Percentiles rank a stretch among this genome's conserved stretches.
phyloP scores from a whole-genome alignment of 1,284 basidiomycete species.

The Sanghuangporus baumii region DNA sequence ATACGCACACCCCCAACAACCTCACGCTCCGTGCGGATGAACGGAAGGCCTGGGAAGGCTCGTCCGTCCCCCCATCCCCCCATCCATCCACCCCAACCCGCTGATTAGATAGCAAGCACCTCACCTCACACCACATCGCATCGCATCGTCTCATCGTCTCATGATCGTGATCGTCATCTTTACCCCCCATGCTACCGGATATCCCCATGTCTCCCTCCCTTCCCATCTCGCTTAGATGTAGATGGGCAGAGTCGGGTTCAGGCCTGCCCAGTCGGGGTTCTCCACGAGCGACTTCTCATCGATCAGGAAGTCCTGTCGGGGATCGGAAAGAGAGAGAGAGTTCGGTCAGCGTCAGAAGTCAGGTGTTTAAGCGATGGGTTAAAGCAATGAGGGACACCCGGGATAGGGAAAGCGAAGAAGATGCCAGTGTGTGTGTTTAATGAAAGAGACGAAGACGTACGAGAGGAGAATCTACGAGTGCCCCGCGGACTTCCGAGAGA shows the following conservation, averaged over 20 bases:
- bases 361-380: neutral
- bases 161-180: neutral
- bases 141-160: neutral
- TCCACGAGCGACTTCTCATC: conserved; percentile 71
- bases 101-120: neutral
- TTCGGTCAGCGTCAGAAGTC: neutral
- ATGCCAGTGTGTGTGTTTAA: neutral
- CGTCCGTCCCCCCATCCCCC: too few species aligned
- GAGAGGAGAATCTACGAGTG: conserved; percentile 73
- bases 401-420: neutral
- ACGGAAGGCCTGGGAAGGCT: too few species aligned
- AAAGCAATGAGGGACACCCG: neutral
- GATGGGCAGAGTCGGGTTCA: conserved; percentile 73
- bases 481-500: conserved; percentile 63
- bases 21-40: too few species aligned
- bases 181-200: neutral
- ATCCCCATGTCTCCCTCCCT: neutral
- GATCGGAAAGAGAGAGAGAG: neutral
- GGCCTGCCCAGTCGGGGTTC: conserved; percentile 63
- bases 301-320: conserved; percentile 68
- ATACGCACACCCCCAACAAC: too few species aligned
- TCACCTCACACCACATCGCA: neutral
- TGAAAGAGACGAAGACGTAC: conserved; percentile 34
- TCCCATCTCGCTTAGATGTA: conserved; percentile 44
- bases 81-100: too few species aligned